A percentile compares a stretch with the other conserved stretches of the same genome.
Conservation (phyloP, 2,329 filamentous ascomycete genomes). For the Teratosphaeriaceae sp. region DNA sequence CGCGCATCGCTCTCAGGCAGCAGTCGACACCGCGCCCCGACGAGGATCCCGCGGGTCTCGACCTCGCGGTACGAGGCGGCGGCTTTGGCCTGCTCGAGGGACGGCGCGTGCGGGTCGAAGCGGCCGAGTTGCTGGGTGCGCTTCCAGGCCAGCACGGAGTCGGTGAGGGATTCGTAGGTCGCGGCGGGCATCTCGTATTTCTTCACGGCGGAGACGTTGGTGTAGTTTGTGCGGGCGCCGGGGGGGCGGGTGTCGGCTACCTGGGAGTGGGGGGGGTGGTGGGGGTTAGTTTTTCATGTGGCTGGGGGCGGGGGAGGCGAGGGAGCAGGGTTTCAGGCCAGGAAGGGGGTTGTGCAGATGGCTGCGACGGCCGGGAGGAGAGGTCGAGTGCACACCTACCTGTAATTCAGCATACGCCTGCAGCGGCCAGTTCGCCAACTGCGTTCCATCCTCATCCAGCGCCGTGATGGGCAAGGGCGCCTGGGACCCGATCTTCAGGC, state of each 20-base stretch:
- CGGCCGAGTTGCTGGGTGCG: constrained; percentile 90
- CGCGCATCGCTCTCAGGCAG: constrained; percentile 57
- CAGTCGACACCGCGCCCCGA: constrained; percentile 39
- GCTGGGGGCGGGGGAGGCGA: neutral
- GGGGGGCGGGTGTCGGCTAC: constrained; percentile 74
- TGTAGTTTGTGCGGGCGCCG: constrained; percentile 69
- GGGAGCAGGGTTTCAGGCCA: neutral
- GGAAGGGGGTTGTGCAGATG: constrained; percentile 1
- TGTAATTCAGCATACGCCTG: constrained; percentile 70
- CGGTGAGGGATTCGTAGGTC: constrained; percentile 77
- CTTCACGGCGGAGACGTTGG: constrained; percentile 70
- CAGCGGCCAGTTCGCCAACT: constrained; percentile 60
- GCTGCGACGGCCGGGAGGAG: neutral
- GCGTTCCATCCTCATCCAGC: constrained; percentile 63
- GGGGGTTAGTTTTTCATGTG: too few species aligned
- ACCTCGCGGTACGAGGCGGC: constrained; percentile 65
- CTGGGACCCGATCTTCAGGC: constrained; percentile 59
- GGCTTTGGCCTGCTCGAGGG: constrained; percentile 65
- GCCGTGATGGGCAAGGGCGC: constrained; percentile 61
- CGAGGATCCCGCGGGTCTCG: constrained; percentile 49
- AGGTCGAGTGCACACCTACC: constrained; percentile 47
- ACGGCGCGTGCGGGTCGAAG: constrained; percentile 80
- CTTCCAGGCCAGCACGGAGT: constrained; percentile 94
- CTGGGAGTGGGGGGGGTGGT: constrained; percentile 43
- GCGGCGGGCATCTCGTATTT: constrained; percentile 85